These are phyloP conservation scores for Amanita pallidorosea DNA, from an alignment of 768 basidiomycete species.

Conservation along the genomic window DNA sequence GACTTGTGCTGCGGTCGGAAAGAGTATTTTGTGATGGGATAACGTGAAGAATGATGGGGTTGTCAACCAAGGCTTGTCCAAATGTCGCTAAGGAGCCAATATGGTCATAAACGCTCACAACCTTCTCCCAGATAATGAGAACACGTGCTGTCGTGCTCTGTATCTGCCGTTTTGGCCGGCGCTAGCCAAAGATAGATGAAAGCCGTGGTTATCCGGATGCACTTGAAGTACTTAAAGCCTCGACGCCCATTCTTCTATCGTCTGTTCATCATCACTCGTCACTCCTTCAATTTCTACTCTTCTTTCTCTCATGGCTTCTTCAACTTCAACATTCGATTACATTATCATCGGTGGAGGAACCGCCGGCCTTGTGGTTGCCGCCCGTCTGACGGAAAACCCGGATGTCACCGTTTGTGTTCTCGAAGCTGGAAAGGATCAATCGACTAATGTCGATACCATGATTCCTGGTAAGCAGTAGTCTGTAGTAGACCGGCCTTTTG, in stretches of 20 bases:
- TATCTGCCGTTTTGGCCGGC: background rate
- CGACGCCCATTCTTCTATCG: background rate
- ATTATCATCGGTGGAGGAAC: conserved; percentile 16
- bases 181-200: background rate
- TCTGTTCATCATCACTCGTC: background rate
- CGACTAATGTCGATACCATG: background rate
- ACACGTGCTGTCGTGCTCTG: background rate
- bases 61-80: background rate
- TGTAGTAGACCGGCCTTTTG: background rate
- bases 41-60: background rate
- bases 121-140: conserved; percentile 1
- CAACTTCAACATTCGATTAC: conserved; percentile 11
- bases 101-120: background rate
- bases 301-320: background rate
- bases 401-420: conserved; percentile 25
- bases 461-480: background rate
- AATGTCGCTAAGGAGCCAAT: background rate
- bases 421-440: conserved; percentile 16
- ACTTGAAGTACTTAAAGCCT: background rate
- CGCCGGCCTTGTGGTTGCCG: conserved; percentile 13
- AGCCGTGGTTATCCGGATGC: background rate
- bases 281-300: background rate
- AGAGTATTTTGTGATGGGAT: too few species aligned
- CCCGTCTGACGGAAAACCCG: conserved; percentile 24
- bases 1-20: too few species aligned